Conservation (phyloP, 2,329 filamentous ascomycete species). For the Aspergillus sojae region DNA sequence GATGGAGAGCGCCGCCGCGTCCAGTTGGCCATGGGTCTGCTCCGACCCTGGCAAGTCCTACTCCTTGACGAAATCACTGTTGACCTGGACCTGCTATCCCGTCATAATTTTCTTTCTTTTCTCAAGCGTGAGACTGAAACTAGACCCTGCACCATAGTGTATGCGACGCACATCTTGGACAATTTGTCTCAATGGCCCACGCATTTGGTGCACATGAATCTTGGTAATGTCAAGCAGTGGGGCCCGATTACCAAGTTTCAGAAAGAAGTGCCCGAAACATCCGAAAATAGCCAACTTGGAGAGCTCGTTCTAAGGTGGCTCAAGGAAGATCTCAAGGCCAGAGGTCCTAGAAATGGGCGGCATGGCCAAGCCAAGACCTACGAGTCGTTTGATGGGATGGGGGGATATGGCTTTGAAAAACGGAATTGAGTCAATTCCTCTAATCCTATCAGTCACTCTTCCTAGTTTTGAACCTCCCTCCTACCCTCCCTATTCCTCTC, state of each 20-base stretch:
- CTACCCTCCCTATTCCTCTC: neutral
- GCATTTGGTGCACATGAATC: conserved; percentile 92
- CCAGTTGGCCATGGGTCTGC: conserved; percentile 91
- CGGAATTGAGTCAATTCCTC: conserved; percentile 13
- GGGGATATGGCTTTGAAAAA: conserved; percentile 66
- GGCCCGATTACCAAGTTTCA: conserved; percentile 73
- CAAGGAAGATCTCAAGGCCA: conserved; percentile 73
- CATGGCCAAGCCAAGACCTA: conserved; percentile 55
- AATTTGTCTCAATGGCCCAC: conserved; percentile 94
- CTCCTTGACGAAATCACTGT: conserved; percentile 97
- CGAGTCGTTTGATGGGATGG: conserved; percentile 58
- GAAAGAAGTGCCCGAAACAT: conserved; percentile 52
- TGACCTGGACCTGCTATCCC: conserved; percentile 84
- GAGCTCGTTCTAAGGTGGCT: conserved; percentile 89
- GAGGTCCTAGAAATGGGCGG: conserved; percentile 73
- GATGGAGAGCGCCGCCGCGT: conserved; percentile 91
- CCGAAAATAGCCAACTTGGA: conserved; percentile 81
- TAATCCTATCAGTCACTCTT: conserved; percentile 1
- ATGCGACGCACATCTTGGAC: conserved; percentile 96
- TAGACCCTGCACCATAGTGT: conserved; percentile 87
- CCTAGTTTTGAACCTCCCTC: neutral
- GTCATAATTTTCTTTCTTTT: conserved; percentile 83
- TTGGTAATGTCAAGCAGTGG: conserved; percentile 86
- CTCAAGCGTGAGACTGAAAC: conserved; percentile 82
- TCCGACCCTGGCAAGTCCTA: conserved; percentile 88